Evolutionary conservation across 768 basidiomycete species (phyloP).

Genomic region (Xerocomellus amylosporus): DNA sequence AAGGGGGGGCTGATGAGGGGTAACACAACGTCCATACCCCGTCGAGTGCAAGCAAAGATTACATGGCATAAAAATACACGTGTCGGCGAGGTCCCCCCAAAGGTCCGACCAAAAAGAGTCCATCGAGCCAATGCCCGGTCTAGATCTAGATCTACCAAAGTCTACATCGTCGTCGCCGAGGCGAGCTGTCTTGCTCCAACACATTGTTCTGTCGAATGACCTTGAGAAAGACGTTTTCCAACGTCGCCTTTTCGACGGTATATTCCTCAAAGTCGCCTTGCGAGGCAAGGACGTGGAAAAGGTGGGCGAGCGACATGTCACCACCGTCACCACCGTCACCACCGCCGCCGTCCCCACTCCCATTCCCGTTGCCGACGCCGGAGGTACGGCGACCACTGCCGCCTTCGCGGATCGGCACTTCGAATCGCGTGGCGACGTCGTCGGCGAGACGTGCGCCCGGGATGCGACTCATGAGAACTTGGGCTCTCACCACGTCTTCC

Average conservation of each 20-base stretch:
- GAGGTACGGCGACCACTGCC: neutral
- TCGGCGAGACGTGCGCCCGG: slow-evolving; percentile 66
- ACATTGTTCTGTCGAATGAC: slow-evolving; percentile 64
- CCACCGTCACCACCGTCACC: neutral
- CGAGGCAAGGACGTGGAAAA: slow-evolving; percentile 55
- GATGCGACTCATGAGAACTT: slow-evolving; percentile 56
- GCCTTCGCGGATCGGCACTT: slow-evolving; percentile 51
- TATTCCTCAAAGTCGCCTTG: slow-evolving; percentile 60
- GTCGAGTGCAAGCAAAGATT: too few species aligned
- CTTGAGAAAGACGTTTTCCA: slow-evolving; percentile 73
- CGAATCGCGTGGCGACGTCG: slow-evolving; percentile 73
- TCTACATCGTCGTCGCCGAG: slow-evolving; percentile 7
- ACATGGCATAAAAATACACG: too few species aligned
- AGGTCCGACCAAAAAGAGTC: too few species aligned
- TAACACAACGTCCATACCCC: too few species aligned
- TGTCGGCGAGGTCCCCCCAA: too few species aligned
- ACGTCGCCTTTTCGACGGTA: slow-evolving; percentile 64
- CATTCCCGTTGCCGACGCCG: neutral
- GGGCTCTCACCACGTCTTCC: slow-evolving; percentile 56
- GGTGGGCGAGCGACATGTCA: slow-evolving; percentile 48
- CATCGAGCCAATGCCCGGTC: too few species aligned
- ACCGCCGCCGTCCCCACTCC: neutral
- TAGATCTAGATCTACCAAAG: neutral
- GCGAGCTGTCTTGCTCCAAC: slow-evolving; percentile 41
- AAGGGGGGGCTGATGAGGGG: slow-evolving; percentile 26